Evolutionary conservation across 495 filamentous ascomycete genomes (phyloP).

Genomic region (Aspergillus homomorphus): DNA sequence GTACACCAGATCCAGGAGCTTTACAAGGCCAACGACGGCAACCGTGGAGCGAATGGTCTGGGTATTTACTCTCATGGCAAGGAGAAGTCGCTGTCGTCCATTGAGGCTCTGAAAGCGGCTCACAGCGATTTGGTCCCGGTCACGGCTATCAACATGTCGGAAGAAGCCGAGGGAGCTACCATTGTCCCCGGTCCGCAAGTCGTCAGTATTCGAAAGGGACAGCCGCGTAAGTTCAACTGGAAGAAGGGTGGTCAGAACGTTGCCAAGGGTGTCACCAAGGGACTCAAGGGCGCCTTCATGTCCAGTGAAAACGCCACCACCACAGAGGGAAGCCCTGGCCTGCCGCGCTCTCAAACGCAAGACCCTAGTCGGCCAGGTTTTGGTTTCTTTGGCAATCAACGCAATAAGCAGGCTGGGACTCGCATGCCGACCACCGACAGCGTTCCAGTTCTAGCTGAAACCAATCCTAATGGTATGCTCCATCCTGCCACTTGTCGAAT

Average conservation of each 20-base stretch:
- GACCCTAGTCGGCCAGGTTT: constrained; percentile 67
- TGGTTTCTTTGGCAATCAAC: constrained; percentile 66
- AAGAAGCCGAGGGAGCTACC: constrained; percentile 64
- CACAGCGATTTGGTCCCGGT: constrained; percentile 46
- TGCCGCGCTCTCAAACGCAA: constrained; percentile 45
- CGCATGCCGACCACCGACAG: constrained; percentile 56
- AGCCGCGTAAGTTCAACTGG: constrained; percentile 96
- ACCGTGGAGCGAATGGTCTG: constrained; percentile 65
- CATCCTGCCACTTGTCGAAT: background rate
- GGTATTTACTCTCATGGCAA: constrained; percentile 80
- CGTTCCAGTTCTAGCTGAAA: constrained; percentile 51
- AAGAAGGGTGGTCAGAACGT: constrained; percentile 93
- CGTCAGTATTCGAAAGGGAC: constrained; percentile 86
- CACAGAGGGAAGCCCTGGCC: constrained; percentile 39
- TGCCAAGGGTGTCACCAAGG: constrained; percentile 90
- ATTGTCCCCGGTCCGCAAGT: constrained; percentile 79
- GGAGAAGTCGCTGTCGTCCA: constrained; percentile 66
- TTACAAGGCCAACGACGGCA: constrained; percentile 73
- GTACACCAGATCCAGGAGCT: constrained; percentile 91
- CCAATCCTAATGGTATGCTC: constrained; percentile 45
- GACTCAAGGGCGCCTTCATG: constrained; percentile 77
- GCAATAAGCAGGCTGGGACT: constrained; percentile 42
- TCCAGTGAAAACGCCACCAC: constrained; percentile 44
- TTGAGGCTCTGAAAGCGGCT: constrained; percentile 54
- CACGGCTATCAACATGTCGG: constrained; percentile 56